Evolutionary conservation across 2,329 filamentous ascomycete species (phyloP), one percentile per base, ranked within the genome.

Genomic region (Alternaria sp.): DNA sequence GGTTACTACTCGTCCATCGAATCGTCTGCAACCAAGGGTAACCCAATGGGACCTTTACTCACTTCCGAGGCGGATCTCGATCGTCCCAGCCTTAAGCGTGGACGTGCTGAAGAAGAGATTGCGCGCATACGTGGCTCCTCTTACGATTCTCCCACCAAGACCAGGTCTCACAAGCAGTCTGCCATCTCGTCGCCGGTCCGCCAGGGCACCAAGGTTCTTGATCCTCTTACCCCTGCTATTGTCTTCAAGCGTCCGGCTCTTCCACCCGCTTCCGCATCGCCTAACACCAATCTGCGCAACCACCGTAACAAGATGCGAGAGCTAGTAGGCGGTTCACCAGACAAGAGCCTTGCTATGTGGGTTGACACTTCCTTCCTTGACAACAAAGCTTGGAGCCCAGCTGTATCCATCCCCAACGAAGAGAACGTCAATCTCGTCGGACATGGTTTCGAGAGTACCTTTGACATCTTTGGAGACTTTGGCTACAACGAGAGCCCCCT

Each of bases 1-100:
- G 96, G 96, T 44, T 99, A 98, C 80, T 97, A 97, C 77, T 98
- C 96, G 2, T 97, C 94, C 0, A 86, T 98, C 17, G 94, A 97
- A 72, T 98, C 96, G 3, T 98, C 96, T 0, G 93, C 87, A 13
- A 87, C 93, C 77, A 88, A 95, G 62, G 89, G 91, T 51, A 89
- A 90, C 67, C 87, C 88, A 67, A 84, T 87, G 63, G 83, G 83
- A 15, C 85, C 88, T 60, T 84, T 92, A 17, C 85, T 93, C 46
- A 93, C 90, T 5, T 95, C 93, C 0, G 93, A 96, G 73, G 79
- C 86, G 47, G 87, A 88, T 73, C 87, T 90, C 56, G 91, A 93
- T 70, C 89, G 90, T n/a, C 91, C 91, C 53, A 88, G 89, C 59
- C 90, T 93, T 72, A 96, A 95, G 83, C 91, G 93, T 63, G 95